These are phyloP conservation scores for Boechera retrofracta DNA, from an alignment of 345 rosid species.

Conservation along the genomic window DNA sequence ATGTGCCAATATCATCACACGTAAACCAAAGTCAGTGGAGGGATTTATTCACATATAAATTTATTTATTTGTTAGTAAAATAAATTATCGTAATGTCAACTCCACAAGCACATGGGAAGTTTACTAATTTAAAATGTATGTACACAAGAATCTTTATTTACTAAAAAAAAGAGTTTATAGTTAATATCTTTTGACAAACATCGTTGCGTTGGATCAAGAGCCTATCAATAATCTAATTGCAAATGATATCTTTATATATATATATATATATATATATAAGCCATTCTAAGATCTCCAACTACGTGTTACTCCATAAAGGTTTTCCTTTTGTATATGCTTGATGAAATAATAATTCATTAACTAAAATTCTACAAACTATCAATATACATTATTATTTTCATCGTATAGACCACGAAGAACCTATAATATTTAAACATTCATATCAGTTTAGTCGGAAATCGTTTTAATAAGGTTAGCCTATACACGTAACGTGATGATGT, in stretches of 20 bases:
- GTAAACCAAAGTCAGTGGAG: slow-evolving; percentile 38
- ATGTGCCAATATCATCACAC: slow-evolving; percentile 28
- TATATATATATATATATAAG: neutral
- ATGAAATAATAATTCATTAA: slow-evolving; percentile 13
- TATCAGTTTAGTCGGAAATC: neutral
- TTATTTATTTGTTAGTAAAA: neutral
- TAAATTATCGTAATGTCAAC: slow-evolving; percentile 42
- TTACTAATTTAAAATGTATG: slow-evolving; percentile 27
- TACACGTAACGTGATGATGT: neutral
- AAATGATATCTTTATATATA: neutral
- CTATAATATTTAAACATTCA: neutral
- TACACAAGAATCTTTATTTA: slow-evolving; percentile 42
- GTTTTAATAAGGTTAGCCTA: neutral
- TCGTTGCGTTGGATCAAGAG: slow-evolving; percentile 59
- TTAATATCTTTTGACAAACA: slow-evolving; percentile 47
- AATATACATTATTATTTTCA: neutral
- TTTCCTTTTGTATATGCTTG: slow-evolving; percentile 19
- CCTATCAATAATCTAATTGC: slow-evolving; percentile 36
- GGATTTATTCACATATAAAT: slow-evolving; percentile 15
- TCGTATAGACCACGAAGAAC: slow-evolving; percentile 8
- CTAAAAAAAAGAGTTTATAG: slow-evolving; percentile 20
- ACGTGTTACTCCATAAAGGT: slow-evolving; percentile 18
- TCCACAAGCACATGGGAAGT: slow-evolving; percentile 39
- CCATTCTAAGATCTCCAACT: slow-evolving; percentile 29
- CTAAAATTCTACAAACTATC: neutral